Evolutionary conservation across 768 basidiomycete genomes (phyloP).

Genomic region (Suillus americanus): DNA sequence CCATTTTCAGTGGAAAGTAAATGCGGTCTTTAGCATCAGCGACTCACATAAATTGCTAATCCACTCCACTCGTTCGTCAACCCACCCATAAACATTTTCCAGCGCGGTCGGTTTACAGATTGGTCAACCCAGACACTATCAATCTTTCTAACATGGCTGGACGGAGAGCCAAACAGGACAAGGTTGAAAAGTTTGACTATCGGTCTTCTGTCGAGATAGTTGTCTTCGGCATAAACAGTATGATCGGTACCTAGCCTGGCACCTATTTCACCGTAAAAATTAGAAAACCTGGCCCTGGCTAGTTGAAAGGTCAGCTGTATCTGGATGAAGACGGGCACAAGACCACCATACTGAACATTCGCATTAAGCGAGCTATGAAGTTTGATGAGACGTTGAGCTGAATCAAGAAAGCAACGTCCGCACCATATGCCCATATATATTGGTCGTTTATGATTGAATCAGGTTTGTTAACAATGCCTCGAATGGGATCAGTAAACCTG

Average conservation of each 20-base stretch:
- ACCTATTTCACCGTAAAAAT: constrained; percentile 37
- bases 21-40: background rate
- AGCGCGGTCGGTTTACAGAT: constrained; percentile 11
- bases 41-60: constrained; percentile 13
- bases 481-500: background rate
- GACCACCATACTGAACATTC: constrained; percentile 7
- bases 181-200: constrained; percentile 7
- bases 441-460: background rate
- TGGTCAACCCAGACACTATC: constrained; percentile 10
- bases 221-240: constrained; percentile 20
- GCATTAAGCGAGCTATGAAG: constrained; percentile 9
- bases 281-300: constrained; percentile 31
- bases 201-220: background rate
- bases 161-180: constrained; percentile 46
- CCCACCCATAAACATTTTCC: constrained; percentile 22
- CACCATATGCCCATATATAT: background rate
- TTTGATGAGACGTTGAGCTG: background rate
- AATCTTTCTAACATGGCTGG: constrained; percentile 35
- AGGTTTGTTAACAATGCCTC: background rate
- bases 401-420: background rate
- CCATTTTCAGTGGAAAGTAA: background rate
- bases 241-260: constrained; percentile 33
- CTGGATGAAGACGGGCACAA: background rate
- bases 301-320: background rate
- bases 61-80: constrained; percentile 15